These are phyloP conservation scores for Mortierella sp. DNA, from an alignment of 371 early-diverging fungal species.

Conservation along the genomic window DNA sequence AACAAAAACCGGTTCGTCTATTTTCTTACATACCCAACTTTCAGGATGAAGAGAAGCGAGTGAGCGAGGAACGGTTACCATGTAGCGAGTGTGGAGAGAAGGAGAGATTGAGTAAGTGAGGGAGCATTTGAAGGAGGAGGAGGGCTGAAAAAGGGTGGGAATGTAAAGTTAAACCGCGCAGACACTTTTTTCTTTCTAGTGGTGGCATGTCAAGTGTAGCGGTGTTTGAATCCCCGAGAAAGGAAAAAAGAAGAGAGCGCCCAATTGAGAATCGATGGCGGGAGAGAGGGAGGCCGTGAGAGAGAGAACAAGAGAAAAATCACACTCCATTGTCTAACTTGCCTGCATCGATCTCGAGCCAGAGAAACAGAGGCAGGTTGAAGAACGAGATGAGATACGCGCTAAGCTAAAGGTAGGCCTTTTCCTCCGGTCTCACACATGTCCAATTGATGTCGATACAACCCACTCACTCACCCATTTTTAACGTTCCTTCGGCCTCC, in stretches of 20 bases:
- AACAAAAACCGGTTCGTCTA: background rate
- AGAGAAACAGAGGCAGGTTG: too few relatives aligned
- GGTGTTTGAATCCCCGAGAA: constrained; percentile 1
- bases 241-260: background rate
- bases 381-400: too few relatives aligned
- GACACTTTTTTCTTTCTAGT: background rate
- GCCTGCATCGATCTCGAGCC: background rate
- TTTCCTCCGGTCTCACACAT: too few relatives aligned
- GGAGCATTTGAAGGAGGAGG: background rate
- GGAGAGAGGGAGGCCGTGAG: background rate
- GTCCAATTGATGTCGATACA: too few relatives aligned
- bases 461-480: too few relatives aligned
- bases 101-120: too few relatives aligned
- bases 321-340: background rate
- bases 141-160: background rate
- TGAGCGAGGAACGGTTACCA: background rate
- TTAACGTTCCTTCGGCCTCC: too few relatives aligned
- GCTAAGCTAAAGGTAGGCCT: too few relatives aligned
- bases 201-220: background rate
- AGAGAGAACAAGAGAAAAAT: background rate
- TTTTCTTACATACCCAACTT: background rate
- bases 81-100: background rate
- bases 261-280: background rate
- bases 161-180: background rate
- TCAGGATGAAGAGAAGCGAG: background rate